Evolutionary conservation across 305 asterid species (phyloP), one percentile per base, ranked within the genome.

Genomic region (Fraxinus greggii): DNA sequence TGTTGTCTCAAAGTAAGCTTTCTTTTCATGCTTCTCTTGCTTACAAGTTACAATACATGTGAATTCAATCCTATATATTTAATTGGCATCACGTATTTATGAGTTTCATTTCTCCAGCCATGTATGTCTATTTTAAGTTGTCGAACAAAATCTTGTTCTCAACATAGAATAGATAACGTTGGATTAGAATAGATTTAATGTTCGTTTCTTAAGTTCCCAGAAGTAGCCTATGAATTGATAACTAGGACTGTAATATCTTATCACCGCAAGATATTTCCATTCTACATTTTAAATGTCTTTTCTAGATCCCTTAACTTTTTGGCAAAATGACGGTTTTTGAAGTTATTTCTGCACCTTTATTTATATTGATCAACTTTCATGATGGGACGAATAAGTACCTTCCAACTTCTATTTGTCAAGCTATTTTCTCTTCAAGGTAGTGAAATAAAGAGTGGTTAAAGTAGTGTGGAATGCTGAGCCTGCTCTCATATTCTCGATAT

Each of bases 1-100:
- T 81, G 92, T 97, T 1, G 96, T 97, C 74, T 93, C 99, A 91
- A 97, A 94, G 98, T 97, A 93, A 93, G 97, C 70, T 74, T 81
- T 56, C 79, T 59, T 35, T 77, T 65, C 31, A 2, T 32, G 78
- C 75, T 79, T 82, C 48, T 61, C 67, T 48, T 21, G 76, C 45
- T 80, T 23, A 54, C 79, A 80, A 15, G 36, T 80, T 23, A 54
- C 79, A 80, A 15, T 9, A 54, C 33, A 69, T 72, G 19, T 17
- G 40, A 69, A 76, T 80, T 45, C 33, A 36, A 79, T 79, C 79
- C 10, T 24, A n/a, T 26, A 38, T 19, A 31, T 59, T 1, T 7
- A 26, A 33, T 40, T 29, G 42, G 31, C 42, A 24, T 72, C 72
- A 40, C 72, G 54, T 7, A 51, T 79, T 32, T 42, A 48, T 21